A percentile compares a stretch with the other conserved stretches of the same genome.
phyloP scores from a whole-genome alignment of 345 rosid genomes.

The Linum trigynum region DNA sequence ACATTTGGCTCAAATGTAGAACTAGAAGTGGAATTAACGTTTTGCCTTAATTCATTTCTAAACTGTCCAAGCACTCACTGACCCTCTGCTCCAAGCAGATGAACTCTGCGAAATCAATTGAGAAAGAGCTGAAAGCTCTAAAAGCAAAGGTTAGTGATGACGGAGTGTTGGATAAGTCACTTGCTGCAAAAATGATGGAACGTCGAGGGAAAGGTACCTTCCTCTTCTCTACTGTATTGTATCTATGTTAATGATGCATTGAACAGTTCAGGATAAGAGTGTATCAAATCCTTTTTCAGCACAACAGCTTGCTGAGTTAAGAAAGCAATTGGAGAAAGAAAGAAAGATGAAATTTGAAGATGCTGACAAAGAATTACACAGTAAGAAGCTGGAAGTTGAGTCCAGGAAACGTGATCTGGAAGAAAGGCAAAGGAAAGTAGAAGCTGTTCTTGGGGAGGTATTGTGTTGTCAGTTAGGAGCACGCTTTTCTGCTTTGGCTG shows the following conservation, averaged over 20 bases:
- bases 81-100: constrained; percentile 25
- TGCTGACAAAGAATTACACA: constrained; percentile 40
- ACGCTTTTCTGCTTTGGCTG: neutral
- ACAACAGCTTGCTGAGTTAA: constrained; percentile 45
- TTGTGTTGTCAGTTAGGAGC: neutral
- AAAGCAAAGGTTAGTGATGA: constrained; percentile 65
- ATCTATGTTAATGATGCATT: neutral
- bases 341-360: constrained; percentile 42
- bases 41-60: neutral
- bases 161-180: constrained; percentile 48
- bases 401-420: constrained; percentile 57
- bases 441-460: constrained; percentile 65
- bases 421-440: constrained; percentile 62
- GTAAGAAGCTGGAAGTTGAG: constrained; percentile 45
- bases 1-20: neutral
- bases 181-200: constrained; percentile 66
- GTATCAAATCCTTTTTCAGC: constrained; percentile 27
- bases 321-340: constrained; percentile 53
- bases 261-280: neutral
- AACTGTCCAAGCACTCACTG: neutral
- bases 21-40: neutral
- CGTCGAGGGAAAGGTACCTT: constrained; percentile 54
- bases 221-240: constrained; percentile 6
- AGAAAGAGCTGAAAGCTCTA: constrained; percentile 59
- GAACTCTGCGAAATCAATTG: constrained; percentile 69